These are phyloP conservation scores for Grosmannia clavigera DNA, from an alignment of 2,329 filamentous ascomycete genomes.

Conservation along the genomic window DNA sequence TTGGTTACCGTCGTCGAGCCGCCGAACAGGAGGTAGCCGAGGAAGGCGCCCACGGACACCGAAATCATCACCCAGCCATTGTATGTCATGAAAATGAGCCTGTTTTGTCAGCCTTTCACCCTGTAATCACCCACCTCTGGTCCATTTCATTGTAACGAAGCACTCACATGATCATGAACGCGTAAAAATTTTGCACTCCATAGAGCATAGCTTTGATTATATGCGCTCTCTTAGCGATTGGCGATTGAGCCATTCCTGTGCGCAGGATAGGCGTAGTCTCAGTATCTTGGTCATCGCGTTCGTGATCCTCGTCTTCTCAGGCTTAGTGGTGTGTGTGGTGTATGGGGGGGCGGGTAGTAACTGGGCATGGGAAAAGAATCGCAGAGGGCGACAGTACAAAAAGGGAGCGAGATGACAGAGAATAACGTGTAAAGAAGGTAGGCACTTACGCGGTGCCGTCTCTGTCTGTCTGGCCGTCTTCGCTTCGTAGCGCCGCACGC, in stretches of 20 bases:
- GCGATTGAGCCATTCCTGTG: constrained; percentile 59
- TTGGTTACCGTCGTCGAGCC: constrained; percentile 59
- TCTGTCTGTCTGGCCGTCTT: constrained; percentile 35
- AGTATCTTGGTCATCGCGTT: constrained; percentile 34
- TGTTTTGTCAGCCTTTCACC: constrained; percentile 22
- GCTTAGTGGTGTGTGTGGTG: not conserved
- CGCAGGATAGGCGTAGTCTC: constrained; percentile 51
- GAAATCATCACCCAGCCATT: constrained; percentile 96
- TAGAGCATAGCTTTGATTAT: constrained; percentile 74
- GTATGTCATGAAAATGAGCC: constrained; percentile 99
- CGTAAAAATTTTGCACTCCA: constrained; percentile 92
- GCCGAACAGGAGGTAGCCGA: constrained; percentile 78
- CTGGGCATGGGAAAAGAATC: not conserved
- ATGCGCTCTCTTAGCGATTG: constrained; percentile 55
- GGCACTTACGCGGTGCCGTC: constrained; percentile 41
- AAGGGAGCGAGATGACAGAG: not conserved
- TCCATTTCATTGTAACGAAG: not conserved
- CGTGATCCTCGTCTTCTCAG: constrained; percentile 3
- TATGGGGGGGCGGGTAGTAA: not conserved
- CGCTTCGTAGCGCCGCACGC: constrained; percentile 64
- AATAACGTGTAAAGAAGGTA: constrained; percentile 1
- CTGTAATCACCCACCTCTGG: not conserved
- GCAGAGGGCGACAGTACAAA: not conserved
- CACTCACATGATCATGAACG: constrained; percentile 97
- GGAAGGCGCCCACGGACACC: constrained; percentile 75